Evolutionary conservation across 2,329 filamentous ascomycete species (phyloP).

Genomic region (Cadophora sp.): DNA sequence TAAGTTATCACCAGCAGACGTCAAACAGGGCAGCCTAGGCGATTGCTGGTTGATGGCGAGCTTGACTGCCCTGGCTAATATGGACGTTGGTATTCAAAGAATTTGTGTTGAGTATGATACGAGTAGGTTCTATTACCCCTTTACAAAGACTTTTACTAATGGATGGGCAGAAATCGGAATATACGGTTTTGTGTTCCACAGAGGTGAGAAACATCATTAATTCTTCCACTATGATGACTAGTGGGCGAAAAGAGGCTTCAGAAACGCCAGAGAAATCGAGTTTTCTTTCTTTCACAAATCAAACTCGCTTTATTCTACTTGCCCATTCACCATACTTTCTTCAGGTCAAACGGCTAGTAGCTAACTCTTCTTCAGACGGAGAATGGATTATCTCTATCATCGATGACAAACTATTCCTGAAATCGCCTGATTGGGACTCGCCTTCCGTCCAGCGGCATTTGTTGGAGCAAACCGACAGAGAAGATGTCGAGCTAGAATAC

Average conservation of each 20-base stretch:
- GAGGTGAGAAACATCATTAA: slow-evolving; percentile 45
- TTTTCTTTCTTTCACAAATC: background rate
- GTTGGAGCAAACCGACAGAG: slow-evolving; percentile 76
- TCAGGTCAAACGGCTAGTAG: background rate
- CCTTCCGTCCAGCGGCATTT: slow-evolving; percentile 76
- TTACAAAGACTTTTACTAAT: slow-evolving; percentile 15
- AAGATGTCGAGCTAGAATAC: slow-evolving; percentile 73
- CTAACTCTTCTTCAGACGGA: slow-evolving; percentile 60
- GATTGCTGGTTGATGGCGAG: slow-evolving; percentile 90
- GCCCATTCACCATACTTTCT: background rate
- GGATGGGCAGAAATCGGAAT: slow-evolving; percentile 67
- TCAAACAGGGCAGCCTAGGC: slow-evolving; percentile 78
- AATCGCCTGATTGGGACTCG: slow-evolving; percentile 82
- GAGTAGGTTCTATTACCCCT: slow-evolving; percentile 34
- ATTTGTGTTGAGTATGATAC: slow-evolving; percentile 79
- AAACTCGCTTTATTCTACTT: background rate
- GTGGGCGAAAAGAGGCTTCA: background rate
- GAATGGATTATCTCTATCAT: slow-evolving; percentile 93
- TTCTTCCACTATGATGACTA: background rate
- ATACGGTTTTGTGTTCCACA: slow-evolving; percentile 88
- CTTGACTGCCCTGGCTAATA: slow-evolving; percentile 77
- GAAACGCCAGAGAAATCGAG: background rate
- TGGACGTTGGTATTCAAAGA: slow-evolving; percentile 71
- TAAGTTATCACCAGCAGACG: slow-evolving; percentile 77
- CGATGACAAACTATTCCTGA: slow-evolving; percentile 88